Base-by-base conservation (phyloP, 2,329 filamentous ascomycete species). In the Colletotrichum zoysiae region DNA sequence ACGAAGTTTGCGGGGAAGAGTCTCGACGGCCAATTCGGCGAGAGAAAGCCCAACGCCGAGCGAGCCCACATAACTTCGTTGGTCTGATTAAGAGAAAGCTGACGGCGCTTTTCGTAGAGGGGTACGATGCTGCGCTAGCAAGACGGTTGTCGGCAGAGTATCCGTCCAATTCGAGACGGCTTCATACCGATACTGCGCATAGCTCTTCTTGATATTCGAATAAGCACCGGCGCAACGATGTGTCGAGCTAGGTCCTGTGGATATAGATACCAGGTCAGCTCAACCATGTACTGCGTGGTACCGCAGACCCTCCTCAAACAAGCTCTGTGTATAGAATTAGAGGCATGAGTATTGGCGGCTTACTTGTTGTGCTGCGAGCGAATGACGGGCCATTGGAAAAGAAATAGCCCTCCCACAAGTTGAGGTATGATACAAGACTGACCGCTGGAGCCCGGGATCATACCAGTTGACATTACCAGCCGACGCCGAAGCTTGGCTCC, bases 1-100 rank as follows among this genome's bases (percentile, higher is more conserved):
- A 26, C 46, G n/a, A 26, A 14, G 33, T 55, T 33, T 62, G 40
- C 26, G 50, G 35, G 57, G 65, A 46, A 56, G 16, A 11, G 14
- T 30, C 18, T n/a, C n/a, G 20, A 50, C 33, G 46, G 35, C n/a
- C 33, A 57, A 35, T n/a, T 57, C 35, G 56, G 38, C 56, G 6
- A 58, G 38, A 58, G n/a, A 58, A 30, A 26, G 56, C 38, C 55
- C 35, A n/a, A n/a, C 20, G 35, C 35, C 55, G n/a, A 42, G 56
- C n/a, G 11, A 18, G 38, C n/a, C 38, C 2, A 23, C 30, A 16
- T 12, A 9, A 6, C 16, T 23, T 23, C 20, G 23, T 56, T 56
- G 33, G 26, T 20, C 11, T 14, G 11, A 56, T 30, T 14, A 5
- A 35, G 20, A 23, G 20, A 14, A 40, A 40, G 6, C 1, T 40